Conservation (phyloP, 805 yeast species). For the Jamesozyma rosinii region DNA sequence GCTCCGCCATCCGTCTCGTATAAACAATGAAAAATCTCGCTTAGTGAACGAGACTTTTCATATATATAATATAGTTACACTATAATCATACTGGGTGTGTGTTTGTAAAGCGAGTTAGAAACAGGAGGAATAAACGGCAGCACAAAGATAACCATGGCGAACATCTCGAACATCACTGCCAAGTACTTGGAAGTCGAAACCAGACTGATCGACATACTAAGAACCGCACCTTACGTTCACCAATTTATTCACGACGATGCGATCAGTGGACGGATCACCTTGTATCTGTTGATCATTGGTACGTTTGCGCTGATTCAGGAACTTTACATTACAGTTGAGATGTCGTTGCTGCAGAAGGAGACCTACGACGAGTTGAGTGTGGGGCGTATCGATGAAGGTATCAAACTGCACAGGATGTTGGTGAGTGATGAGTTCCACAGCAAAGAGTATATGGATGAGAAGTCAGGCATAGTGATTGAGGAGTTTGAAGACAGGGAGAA, state of each 20-base stretch:
- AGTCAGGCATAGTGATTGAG: conserved; percentile 28
- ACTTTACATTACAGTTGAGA: conserved; percentile 27
- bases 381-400: conserved; percentile 25
- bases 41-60: too few relatives aligned
- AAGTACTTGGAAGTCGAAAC: conserved; percentile 18
- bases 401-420: conserved; percentile 25
- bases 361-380: conserved; percentile 27
- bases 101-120: too few relatives aligned
- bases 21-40: too few relatives aligned
- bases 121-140: not conserved
- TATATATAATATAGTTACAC: too few relatives aligned
- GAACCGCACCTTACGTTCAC: conserved; percentile 12
- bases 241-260: conserved; percentile 22
- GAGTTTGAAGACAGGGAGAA: conserved; percentile 44
- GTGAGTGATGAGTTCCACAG: conserved; percentile 28
- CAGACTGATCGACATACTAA: conserved; percentile 11
- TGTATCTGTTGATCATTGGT: conserved; percentile 26
- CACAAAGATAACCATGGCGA: not conserved
- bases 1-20: too few relatives aligned
- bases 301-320: conserved; percentile 29
- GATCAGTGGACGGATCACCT: conserved; percentile 29
- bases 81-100: too few relatives aligned
- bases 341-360: conserved; percentile 27
- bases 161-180: not conserved
- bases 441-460: conserved; percentile 25